Conservation (phyloP, 2,329 filamentous ascomycete species). For the Arthrobotrys sphaeroides region DNA sequence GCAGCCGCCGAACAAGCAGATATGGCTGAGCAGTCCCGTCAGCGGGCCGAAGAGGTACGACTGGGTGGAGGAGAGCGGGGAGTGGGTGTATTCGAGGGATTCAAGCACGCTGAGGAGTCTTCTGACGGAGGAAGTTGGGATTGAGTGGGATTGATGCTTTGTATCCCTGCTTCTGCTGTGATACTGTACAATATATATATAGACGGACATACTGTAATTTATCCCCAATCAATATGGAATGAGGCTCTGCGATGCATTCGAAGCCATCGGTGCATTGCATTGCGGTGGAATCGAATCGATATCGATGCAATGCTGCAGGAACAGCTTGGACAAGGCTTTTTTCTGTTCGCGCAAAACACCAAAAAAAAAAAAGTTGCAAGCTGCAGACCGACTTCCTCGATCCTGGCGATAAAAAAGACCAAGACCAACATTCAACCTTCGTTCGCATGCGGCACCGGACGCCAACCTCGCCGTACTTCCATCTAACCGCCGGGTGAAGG, state of each 20-base stretch:
- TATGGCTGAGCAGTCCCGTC: conserved; percentile 92
- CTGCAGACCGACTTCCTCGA: too few species aligned
- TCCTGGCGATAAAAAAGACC: not conserved
- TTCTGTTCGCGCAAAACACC: not conserved
- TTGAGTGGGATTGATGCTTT: conserved; percentile 64
- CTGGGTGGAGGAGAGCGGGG: conserved; percentile 74
- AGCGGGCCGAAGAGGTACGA: conserved; percentile 95
- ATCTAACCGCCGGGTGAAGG: not conserved
- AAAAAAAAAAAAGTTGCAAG: not conserved
- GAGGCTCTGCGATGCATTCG: not conserved
- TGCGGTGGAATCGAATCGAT: not conserved
- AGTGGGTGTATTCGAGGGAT: conserved; percentile 90
- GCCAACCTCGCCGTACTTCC: not conserved
- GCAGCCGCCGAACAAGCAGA: conserved; percentile 95
- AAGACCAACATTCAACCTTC: not conserved
- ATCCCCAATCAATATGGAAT: not conserved
- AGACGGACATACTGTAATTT: too few species aligned
- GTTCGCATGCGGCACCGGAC: not conserved
- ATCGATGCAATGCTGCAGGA: not conserved
- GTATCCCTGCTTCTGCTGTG: too few species aligned
- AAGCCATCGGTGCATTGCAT: not conserved
- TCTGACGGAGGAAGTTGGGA: conserved; percentile 77
- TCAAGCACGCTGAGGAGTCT: conserved; percentile 78
- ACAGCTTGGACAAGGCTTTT: too few species aligned
- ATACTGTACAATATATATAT: too few species aligned